These are phyloP conservation scores for Phytophthora vignae DNA, from an alignment of 352 stramenopile species.

Conservation along the genomic window DNA sequence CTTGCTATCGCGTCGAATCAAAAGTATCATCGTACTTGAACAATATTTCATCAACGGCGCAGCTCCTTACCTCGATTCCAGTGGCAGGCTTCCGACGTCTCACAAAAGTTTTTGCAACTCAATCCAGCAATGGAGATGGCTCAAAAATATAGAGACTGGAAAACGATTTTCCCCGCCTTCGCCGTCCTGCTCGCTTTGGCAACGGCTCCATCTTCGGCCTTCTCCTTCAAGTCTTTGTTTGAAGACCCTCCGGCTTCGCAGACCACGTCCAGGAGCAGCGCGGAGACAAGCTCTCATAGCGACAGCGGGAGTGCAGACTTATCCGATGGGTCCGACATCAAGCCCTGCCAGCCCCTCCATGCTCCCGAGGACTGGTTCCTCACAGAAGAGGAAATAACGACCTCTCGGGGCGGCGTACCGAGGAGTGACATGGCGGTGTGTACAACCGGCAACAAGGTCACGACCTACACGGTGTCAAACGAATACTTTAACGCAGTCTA, in stretches of 20 bases:
- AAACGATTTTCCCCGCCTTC: neutral
- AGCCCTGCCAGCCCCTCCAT: slow-evolving; percentile 47
- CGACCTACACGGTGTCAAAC: slow-evolving; percentile 44
- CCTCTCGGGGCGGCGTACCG: slow-evolving; percentile 42
- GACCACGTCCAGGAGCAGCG: neutral
- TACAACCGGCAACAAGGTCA: slow-evolving; percentile 51
- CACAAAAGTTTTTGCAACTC: too few species aligned
- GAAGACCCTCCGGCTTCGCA: neutral
- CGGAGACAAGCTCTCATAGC: neutral
- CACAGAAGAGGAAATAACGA: slow-evolving; percentile 50
- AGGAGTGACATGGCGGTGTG: slow-evolving; percentile 42
- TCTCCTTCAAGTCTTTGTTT: slow-evolving; percentile 1
- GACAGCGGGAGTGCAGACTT: neutral
- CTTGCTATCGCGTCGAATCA: too few species aligned
- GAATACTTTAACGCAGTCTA: slow-evolving; percentile 55
- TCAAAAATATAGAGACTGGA: neutral
- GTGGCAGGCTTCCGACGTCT: neutral
- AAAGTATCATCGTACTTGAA: too few species aligned
- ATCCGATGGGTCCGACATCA: neutral
- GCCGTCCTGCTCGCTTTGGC: neutral
- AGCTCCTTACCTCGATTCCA: too few species aligned
- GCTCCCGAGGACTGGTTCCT: slow-evolving; percentile 58
- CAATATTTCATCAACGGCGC: too few species aligned
- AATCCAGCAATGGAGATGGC: neutral
- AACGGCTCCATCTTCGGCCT: neutral